Evolutionary conservation across 139 green algal genomes (phyloP).

Genomic region (Parachlorella kessleri): DNA sequence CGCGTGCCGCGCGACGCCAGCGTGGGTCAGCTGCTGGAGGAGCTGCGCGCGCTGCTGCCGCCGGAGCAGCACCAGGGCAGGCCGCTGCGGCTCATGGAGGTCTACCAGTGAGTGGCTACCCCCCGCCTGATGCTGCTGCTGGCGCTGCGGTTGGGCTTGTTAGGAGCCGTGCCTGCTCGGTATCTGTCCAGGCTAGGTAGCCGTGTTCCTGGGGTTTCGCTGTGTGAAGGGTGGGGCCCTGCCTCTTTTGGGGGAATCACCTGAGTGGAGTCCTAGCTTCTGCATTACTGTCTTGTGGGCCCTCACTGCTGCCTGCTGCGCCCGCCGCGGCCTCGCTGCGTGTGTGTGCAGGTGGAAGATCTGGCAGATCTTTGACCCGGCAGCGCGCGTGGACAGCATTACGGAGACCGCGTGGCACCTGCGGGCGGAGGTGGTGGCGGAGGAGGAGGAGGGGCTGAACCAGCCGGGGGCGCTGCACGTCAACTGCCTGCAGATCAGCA

Average conservation of each 20-base stretch:
- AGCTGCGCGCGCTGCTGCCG: slow-evolving; percentile 58
- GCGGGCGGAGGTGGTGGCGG: slow-evolving; percentile 69
- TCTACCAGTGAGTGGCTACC: too few species aligned
- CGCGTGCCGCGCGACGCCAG: slow-evolving; percentile 67
- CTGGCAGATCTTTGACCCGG: slow-evolving; percentile 55
- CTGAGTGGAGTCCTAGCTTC: neutral
- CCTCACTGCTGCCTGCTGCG: neutral
- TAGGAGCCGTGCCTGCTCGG: too few species aligned
- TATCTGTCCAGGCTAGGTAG: too few species aligned
- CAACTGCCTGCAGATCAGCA: slow-evolving; percentile 37
- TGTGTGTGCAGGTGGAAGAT: too few species aligned
- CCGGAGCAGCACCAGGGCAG: neutral
- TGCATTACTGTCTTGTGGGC: neutral
- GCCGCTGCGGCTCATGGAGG: slow-evolving; percentile 85
- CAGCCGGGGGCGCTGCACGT: slow-evolving; percentile 13
- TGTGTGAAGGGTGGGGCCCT: slow-evolving; percentile 1
- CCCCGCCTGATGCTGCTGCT: too few species aligned
- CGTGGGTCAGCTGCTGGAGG: slow-evolving; percentile 74
- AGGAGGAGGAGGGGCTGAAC: slow-evolving; percentile 60
- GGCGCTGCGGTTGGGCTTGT: too few species aligned
- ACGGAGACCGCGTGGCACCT: slow-evolving; percentile 75
- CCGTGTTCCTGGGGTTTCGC: too few species aligned
- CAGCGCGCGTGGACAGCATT: slow-evolving; percentile 55
- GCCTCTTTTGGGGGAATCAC: neutral
- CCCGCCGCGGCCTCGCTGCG: too few species aligned